Percentiles rank a stretch among this genome's conserved stretches.
These are phyloP conservation scores for Rubus parviflorus DNA, from an alignment of 306 rosid species.

Conservation along the genomic window DNA sequence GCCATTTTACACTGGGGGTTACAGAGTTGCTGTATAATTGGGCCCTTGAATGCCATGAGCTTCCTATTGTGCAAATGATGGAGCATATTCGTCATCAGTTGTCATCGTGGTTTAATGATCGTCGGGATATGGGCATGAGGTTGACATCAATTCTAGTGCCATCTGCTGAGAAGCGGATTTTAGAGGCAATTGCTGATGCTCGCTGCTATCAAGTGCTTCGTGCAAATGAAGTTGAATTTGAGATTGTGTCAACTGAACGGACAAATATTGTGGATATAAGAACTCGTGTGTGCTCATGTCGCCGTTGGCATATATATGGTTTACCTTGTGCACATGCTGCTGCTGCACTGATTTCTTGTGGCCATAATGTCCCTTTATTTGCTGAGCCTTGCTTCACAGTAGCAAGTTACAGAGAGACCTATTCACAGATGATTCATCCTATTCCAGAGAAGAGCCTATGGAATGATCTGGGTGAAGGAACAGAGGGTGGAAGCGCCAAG, in stretches of 20 bases:
- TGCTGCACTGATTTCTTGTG: conserved; percentile 94
- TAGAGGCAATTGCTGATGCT: conserved; percentile 92
- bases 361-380: conserved; percentile 79
- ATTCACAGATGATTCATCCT: conserved; percentile 74
- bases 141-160: conserved; percentile 90
- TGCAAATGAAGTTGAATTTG: conserved; percentile 96
- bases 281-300: conserved; percentile 88
- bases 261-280: conserved; percentile 94
- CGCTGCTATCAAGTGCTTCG: conserved; percentile 96
- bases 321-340: conserved; percentile 99
- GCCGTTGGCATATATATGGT: conserved; percentile 95
- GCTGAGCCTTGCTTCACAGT: conserved; percentile 95
- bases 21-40: conserved; percentile 93
- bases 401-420: conserved; percentile 67
- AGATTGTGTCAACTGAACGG: conserved; percentile 94
- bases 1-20: conserved; percentile 84
- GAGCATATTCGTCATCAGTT: conserved; percentile 81
- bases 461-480: conserved; percentile 72
- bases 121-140: conserved; percentile 78
- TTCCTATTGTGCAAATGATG: conserved; percentile 96
- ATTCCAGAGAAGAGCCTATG: conserved; percentile 80
- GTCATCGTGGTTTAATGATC: conserved; percentile 69
- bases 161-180: conserved; percentile 79
- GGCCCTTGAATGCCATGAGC: conserved; percentile 99
- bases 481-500: conserved; percentile 80